Evolutionary conservation across 257 asterid genomes (phyloP), one percentile per base, ranked within the genome.

Genomic region (Solanum dulcamara): DNA sequence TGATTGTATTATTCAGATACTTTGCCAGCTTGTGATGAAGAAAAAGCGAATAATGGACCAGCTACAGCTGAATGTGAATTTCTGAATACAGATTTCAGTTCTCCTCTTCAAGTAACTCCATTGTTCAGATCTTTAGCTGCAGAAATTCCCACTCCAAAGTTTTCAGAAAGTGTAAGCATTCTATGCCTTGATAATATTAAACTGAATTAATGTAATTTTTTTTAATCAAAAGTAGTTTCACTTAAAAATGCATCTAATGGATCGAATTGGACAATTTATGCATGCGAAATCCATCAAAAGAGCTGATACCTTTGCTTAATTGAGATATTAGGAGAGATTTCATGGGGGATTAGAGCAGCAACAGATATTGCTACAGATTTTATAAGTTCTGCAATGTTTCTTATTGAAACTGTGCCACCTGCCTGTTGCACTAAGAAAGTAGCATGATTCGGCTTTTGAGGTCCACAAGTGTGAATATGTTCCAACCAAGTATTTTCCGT

Each of bases 111-210:
- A 55, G 95, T 95, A 87, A 95, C 97, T 85, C 99, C 99, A 28
- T 74, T 95, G 86, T 97, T 97, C 93, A 93, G 94, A 89, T 90
- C 99, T 84, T 87, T 95, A 89, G 99, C 99, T 86, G 98, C 97
- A 74, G 91, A 96, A 59, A 93, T 95, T 89, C 99, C 99, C 74
- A 97, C 96, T 85, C 99, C 99, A 55, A 89, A 93, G 87, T 97
- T 97, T 89, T 95, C 99, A 17, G 99, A 95, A 93, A 97, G 99
- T 80, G 99, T 95, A 93, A 92, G 99, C 88, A 74, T 85, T 62
- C 75, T 50, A 84, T 86, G 57, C 84, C 85, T 84, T 64, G 71
- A 44, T 28, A 79, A 10, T 17, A 79, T 48, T 79, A 77, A 46
- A 28, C 42, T 5, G 15, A 10, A 26, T 6, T 50, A 48, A 2